These are phyloP conservation scores for Colletotrichum truncatum DNA, from an alignment of 2,329 filamentous ascomycete species.

Conservation along the genomic window DNA sequence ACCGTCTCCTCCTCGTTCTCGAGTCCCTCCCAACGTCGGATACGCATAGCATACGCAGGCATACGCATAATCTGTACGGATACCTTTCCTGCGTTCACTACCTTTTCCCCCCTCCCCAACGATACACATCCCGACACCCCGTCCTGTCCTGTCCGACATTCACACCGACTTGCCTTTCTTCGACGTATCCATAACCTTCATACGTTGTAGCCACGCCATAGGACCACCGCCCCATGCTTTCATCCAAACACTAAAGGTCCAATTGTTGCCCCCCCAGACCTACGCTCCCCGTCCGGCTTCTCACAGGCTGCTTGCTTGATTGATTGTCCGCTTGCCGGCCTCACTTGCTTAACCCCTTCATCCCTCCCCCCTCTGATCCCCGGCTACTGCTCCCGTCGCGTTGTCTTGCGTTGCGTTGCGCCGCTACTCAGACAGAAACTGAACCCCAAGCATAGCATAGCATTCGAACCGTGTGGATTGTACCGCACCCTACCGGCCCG, in stretches of 20 bases:
- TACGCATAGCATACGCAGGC: not conserved
- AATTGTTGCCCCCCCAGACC: constrained; percentile 7
- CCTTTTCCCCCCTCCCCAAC: not conserved
- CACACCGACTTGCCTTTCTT: constrained; percentile 21
- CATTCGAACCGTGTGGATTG: constrained; percentile 6
- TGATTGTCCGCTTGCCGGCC: constrained; percentile 1
- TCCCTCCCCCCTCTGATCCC: constrained; percentile 11
- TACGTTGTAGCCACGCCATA: constrained; percentile 4
- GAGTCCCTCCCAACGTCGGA: not conserved
- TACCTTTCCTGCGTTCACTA: not conserved
- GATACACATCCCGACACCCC: constrained; percentile 8
- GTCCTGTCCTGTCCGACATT: constrained; percentile 28
- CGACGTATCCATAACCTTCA: not conserved
- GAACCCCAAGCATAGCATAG: constrained; percentile 18
- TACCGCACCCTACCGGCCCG: constrained; percentile 7
- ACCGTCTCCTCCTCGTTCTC: not conserved
- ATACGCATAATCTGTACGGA: constrained; percentile 3
- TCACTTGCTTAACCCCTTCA: constrained; percentile 3
- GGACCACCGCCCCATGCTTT: constrained; percentile 26
- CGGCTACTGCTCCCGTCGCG: constrained; percentile 16
- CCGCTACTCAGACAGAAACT: constrained; percentile 7
- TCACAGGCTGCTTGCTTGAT: constrained; percentile 27
- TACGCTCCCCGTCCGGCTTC: constrained; percentile 21
- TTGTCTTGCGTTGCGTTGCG: constrained; percentile 18
- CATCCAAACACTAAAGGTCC: constrained; percentile 26